A percentile compares a stretch with the other conserved stretches of the same genome.
These are phyloP conservation scores for Neurospora sp. DNA, from an alignment of 495 filamentous ascomycete genomes.

Conservation along the genomic window DNA sequence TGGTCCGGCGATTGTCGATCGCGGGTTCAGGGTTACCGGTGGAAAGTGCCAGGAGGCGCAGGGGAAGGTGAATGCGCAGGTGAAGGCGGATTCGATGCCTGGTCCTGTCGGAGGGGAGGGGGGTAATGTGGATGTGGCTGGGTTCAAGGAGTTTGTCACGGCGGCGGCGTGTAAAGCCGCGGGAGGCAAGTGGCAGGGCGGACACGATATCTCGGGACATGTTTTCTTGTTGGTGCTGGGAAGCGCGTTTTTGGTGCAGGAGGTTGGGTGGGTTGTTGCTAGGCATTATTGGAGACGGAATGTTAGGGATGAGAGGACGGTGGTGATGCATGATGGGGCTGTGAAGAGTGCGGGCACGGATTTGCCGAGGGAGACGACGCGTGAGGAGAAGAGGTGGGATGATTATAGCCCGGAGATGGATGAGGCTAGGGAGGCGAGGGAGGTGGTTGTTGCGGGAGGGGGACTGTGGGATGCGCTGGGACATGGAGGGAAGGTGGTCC, in stretches of 20 bases:
- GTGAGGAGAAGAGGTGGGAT: constrained; percentile 10
- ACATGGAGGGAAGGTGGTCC: constrained; percentile 34
- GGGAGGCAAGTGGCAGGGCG: constrained; percentile 77
- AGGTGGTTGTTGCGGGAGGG: constrained; percentile 9
- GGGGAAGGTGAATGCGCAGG: constrained; percentile 14
- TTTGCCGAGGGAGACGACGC: neutral
- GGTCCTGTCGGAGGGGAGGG: neutral
- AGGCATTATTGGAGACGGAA: constrained; percentile 17
- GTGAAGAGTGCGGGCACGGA: constrained; percentile 41
- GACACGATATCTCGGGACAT: constrained; percentile 90
- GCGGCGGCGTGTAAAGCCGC: constrained; percentile 71
- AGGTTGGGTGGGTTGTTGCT: constrained; percentile 55
- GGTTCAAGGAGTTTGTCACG: constrained; percentile 43
- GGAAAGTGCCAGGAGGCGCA: constrained; percentile 58
- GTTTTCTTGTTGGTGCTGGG: constrained; percentile 85
- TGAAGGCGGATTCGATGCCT: neutral
- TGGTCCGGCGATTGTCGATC: constrained; percentile 79
- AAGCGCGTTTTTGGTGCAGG: constrained; percentile 68
- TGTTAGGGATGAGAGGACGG: constrained; percentile 43
- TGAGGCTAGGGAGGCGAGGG: constrained; percentile 23
- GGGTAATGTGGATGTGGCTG: no score
- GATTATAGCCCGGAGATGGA: constrained; percentile 4
- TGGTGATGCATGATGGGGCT: constrained; percentile 51
- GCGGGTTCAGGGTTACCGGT: constrained; percentile 70
- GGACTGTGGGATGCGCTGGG: constrained; percentile 22